phyloP scores from a whole-genome alignment of 202 grass and related monocot species.

The Schoenoplectus tabernaemontani region DNA sequence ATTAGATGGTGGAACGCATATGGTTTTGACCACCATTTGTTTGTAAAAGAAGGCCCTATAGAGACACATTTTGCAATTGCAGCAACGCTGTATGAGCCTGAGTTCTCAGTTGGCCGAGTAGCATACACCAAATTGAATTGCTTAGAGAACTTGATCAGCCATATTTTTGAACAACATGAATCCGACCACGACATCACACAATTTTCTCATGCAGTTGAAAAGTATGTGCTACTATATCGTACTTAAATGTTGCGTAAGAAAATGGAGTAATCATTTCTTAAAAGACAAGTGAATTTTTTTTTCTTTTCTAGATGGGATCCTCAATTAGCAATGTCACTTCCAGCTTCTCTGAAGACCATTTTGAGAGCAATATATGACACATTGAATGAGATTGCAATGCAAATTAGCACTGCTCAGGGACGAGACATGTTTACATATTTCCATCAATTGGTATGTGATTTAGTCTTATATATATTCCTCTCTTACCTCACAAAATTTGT shows the following conservation, averaged over 20 bases:
- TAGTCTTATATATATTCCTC: neutral
- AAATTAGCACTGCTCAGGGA: neutral
- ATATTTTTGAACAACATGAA: conserved; percentile 26
- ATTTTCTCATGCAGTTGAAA: conserved; percentile 18
- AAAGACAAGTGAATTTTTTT: neutral
- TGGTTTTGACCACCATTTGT: conserved; percentile 7
- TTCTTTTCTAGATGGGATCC: conserved; percentile 23
- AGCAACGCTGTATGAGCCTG: conserved; percentile 27
- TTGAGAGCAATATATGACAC: conserved; percentile 19
- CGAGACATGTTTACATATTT: neutral
- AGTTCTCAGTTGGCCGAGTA: conserved; percentile 14
- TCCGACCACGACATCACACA: conserved; percentile 10
- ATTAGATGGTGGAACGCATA: conserved; percentile 30
- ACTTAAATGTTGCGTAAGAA: neutral
- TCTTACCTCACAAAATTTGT: neutral
- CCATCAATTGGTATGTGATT: neutral
- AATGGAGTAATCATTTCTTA: neutral
- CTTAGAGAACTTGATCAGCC: conserved; percentile 23
- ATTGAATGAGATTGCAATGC: neutral
- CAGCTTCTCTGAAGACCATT: neutral
- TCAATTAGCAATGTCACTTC: conserved; percentile 10
- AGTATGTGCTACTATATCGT: neutral
- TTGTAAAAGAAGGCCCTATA: neutral
- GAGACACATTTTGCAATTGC: conserved; percentile 27
- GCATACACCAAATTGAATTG: conserved; percentile 32